A percentile compares a stretch with the other conserved stretches of the same genome.
These are phyloP conservation scores for Seiridium cupressi DNA, from an alignment of 2,329 filamentous ascomycete species.

Conservation along the genomic window DNA sequence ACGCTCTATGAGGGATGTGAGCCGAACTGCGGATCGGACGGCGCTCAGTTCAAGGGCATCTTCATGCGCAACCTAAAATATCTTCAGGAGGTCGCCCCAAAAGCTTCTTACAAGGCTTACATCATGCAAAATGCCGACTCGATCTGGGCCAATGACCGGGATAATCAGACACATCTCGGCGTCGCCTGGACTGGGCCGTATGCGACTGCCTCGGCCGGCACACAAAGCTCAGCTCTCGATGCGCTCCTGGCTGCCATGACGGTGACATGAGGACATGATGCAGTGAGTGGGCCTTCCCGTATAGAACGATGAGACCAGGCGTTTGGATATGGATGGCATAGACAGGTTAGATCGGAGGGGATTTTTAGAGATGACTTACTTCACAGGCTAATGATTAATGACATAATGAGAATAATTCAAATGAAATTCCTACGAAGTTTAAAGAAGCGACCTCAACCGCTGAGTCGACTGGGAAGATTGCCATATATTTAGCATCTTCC, in stretches of 20 bases:
- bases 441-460: too few relatives aligned
- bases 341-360: neutral
- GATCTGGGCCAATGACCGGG: slow-evolving; percentile 32
- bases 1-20: slow-evolving; percentile 56
- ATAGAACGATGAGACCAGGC: neutral
- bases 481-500: too few relatives aligned
- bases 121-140: slow-evolving; percentile 31
- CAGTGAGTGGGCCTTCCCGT: neutral
- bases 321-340: neutral
- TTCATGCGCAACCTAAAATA: slow-evolving; percentile 63
- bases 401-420: neutral
- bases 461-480: too few relatives aligned
- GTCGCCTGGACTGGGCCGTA: slow-evolving; percentile 28
- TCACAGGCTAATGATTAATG: neutral
- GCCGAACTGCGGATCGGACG: slow-evolving; percentile 47
- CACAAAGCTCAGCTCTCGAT: slow-evolving; percentile 28
- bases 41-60: slow-evolving; percentile 67
- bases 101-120: slow-evolving; percentile 38
- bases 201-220: slow-evolving; percentile 22
- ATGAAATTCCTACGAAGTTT: too few relatives aligned
- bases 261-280: slow-evolving; percentile 14
- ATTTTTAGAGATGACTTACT: neutral
- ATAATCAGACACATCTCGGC: slow-evolving; percentile 24
- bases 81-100: slow-evolving; percentile 47
- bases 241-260: slow-evolving; percentile 24